Evolutionary conservation across 495 filamentous ascomycete genomes (phyloP).

Genomic region (Recurvomyces mirabilis): DNA sequence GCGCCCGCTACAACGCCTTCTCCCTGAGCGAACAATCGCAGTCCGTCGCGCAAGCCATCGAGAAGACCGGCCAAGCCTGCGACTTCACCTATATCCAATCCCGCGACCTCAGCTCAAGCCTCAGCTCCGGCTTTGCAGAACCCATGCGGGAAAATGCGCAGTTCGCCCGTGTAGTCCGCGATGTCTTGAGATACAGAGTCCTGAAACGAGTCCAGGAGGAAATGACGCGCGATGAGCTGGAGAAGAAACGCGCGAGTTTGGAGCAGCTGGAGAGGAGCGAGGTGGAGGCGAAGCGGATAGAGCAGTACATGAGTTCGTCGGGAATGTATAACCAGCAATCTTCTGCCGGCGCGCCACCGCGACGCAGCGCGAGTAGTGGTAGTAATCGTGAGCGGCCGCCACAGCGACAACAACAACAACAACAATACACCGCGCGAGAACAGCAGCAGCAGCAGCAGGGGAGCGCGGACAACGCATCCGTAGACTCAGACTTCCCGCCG

Average conservation of each 20-base stretch:
- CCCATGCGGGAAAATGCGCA: slow-evolving; percentile 96
- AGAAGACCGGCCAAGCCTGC: slow-evolving; percentile 85
- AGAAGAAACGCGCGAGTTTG: slow-evolving; percentile 66
- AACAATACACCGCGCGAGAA: no score
- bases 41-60: slow-evolving; percentile 83
- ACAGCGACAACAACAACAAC: slow-evolving; percentile 29
- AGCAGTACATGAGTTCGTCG: slow-evolving; percentile 70
- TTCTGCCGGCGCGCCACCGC: slow-evolving; percentile 33
- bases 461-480: slow-evolving; percentile 66
- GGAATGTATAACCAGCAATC: slow-evolving; percentile 36
- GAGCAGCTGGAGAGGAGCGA: slow-evolving; percentile 83
- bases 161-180: slow-evolving; percentile 87
- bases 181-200: slow-evolving; percentile 74
- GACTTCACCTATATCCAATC: slow-evolving; percentile 95
- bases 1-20: slow-evolving; percentile 92
- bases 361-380: slow-evolving; percentile 49
- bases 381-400: slow-evolving; percentile 34
- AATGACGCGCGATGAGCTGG: slow-evolving; percentile 84
- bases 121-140: slow-evolving; percentile 87
- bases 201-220: slow-evolving; percentile 93
- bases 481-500: slow-evolving; percentile 90
- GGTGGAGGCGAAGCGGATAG: slow-evolving; percentile 79
- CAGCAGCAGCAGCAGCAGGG: no score
- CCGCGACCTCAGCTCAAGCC: slow-evolving; percentile 69
- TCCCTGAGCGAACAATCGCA: slow-evolving; percentile 82